phyloP scores from a whole-genome alignment of 2,329 filamentous ascomycete species.

The Aspergillus sp. region DNA sequence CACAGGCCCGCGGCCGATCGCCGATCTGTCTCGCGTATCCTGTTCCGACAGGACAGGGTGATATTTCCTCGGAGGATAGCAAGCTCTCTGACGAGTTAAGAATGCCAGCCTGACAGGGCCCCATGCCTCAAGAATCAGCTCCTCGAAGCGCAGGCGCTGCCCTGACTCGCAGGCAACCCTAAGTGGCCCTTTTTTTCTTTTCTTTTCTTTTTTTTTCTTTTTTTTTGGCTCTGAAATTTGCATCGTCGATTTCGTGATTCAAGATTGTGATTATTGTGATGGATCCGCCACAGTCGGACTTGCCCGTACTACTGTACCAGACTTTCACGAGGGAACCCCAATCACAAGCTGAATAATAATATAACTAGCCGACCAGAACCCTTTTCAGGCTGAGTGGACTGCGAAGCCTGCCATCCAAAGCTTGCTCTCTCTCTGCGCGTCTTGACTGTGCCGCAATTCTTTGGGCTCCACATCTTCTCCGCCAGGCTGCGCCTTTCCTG shows the following conservation, averaged over 20 bases:
- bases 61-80: slow-evolving; percentile 10
- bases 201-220: background rate
- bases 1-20: background rate
- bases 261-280: background rate
- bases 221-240: background rate
- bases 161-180: background rate
- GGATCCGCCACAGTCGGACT: background rate
- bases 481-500: background rate
- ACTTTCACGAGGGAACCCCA: background rate
- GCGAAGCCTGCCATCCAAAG: background rate
- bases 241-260: background rate
- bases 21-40: background rate
- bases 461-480: slow-evolving; percentile 1
- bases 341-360: background rate
- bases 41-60: slow-evolving; percentile 8
- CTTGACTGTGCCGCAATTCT: slow-evolving; percentile 23
- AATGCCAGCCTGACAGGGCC: background rate
- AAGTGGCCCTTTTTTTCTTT: no score
- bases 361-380: background rate
- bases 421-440: slow-evolving; percentile 16
- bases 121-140: background rate
- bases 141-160: background rate
- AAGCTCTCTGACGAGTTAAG: no score
- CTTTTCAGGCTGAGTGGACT: background rate
- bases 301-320: background rate